Base-by-base conservation (phyloP, 305 asterid genomes). In the Fraxinus angustifolia region DNA sequence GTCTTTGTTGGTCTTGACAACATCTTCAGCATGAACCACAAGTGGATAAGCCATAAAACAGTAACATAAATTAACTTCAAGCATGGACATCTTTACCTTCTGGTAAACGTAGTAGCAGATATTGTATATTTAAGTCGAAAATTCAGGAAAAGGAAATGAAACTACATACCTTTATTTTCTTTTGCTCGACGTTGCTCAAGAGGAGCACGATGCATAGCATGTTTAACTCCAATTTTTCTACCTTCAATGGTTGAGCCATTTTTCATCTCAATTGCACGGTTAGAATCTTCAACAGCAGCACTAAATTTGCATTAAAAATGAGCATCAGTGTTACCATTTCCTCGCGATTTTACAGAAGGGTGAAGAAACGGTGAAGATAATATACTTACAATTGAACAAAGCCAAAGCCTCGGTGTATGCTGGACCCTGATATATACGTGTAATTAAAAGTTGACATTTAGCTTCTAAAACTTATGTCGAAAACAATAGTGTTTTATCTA, bases 381-480 rank as follows among this genome's bases (percentile, higher is more conserved):
- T 4, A 11, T n/a, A 86, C 98, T 89, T 90, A 94, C 99, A 93
- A 94, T 77, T 96, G 98, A 78, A 96, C 98, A 87, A 90, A 93
- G 82, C 98, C 98, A 86, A 91, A 91, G 73, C 98, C 98, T n/a
- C 95, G 89, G 87, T 96, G 99, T 82, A 91, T 97, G 21, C 82
- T 87, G n/a, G 98, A 86, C 50, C 97, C 97, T 96, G 74, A 85
- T 82, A 80, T 5, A 38, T 21, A 7, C 83, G 30, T 40, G 33
- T 6, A 79, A 30, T 11, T 76, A 83, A 80, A 75, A 67, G 53
- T 23, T 56, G 45, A 14, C 38, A 58, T 11, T 45, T 16, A 58
- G 26, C 40, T 74, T 53, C 76, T 62, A 40, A 17, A 42, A 74
- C 38, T 42, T 26, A 6, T 77, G 48, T 53, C 16, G 0, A 75